phyloP scores from a whole-genome alignment of 768 basidiomycete species.

The Trametes cingulata region DNA sequence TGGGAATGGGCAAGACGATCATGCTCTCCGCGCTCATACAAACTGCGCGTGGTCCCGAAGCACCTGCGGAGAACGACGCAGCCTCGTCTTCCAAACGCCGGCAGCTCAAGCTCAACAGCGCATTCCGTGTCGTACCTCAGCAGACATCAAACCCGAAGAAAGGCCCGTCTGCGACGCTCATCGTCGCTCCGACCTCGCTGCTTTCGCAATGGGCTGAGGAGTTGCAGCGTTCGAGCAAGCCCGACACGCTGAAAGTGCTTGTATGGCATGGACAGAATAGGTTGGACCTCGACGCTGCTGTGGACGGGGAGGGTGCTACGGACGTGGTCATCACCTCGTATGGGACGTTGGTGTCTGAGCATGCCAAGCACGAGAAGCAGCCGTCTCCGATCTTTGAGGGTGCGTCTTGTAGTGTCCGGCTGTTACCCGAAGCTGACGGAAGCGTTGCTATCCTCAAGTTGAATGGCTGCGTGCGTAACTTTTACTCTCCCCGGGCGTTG shows the following conservation, averaged over 20 bases:
- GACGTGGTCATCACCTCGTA: conserved; percentile 92
- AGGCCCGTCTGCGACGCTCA: conserved; percentile 68
- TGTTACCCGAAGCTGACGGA: background rate
- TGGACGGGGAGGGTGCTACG: conserved; percentile 61
- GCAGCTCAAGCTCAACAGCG: conserved; percentile 62
- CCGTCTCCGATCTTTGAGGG: conserved; percentile 72
- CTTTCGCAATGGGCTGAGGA: conserved; percentile 95
- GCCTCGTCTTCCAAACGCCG: conserved; percentile 43
- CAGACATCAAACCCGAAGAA: conserved; percentile 33
- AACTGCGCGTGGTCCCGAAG: conserved; percentile 55
- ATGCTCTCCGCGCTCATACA: conserved; percentile 92
- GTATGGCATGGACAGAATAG: conserved; percentile 92
- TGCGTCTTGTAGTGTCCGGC: conserved; percentile 35
- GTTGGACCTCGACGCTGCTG: conserved; percentile 60
- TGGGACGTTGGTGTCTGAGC: conserved; percentile 88
- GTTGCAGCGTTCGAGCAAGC: conserved; percentile 77
- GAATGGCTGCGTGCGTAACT: conserved; percentile 62
- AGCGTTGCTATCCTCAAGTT: conserved; percentile 42
- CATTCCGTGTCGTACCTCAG: conserved; percentile 50
- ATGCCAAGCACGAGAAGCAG: conserved; percentile 66
- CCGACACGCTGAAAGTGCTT: conserved; percentile 62
- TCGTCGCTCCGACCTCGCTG: conserved; percentile 91
- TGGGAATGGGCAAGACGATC: conserved; percentile 97
- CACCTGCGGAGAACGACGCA: conserved; percentile 30
- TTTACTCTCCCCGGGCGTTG: background rate